Evolutionary conservation across 805 yeast species (phyloP), one percentile per base, ranked within the genome.

Genomic region (Candida golubevii): DNA sequence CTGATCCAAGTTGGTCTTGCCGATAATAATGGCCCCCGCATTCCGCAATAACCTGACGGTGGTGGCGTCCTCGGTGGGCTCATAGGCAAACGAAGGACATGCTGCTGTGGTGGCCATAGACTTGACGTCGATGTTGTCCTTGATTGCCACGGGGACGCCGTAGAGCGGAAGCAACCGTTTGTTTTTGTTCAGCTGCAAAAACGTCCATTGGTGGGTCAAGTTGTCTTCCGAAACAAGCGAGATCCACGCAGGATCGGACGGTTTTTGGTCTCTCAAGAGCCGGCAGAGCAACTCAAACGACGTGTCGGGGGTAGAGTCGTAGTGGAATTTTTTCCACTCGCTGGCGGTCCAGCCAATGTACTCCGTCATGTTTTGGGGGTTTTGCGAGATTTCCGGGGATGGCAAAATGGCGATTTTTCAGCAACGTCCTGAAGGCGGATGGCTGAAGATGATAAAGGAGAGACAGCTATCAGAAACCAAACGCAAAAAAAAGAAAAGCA

Each of bases 1-100:
- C 65, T 91, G 99, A 63, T 91, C 99, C 63, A 91, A 72, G 64
- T 91, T 91, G 43, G 98, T 93, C 65, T 91, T 91, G 47, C 98
- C 98, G 38, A 91, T 72, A 34, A 91, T 78, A 45, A 91, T 86
- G 37, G 98, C 98, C 60, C 99, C 99, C 32, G 88, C 85, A n/a
- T 73, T 77, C 63, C 88, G 79, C 55, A 93, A 72, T n/a, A 82
- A 65, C 8, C 69, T 62, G 11, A 89, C 97, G 6, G 85, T 77
- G 13, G 86, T 78, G 32, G 98, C 80, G 60, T 91, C 97, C 40
- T 69, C 69, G 30, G 67, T 59, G 2, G 99, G 91, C 2, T 60
- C 47, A 66, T 83, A 90, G 8, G 79, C 73, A 59, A 75, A 91
- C 0, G 93, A 75, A 0, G 97, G 97, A 63, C 98, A 93, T 2